Percentiles rank a stretch among this genome's conserved stretches.
Conservation (phyloP, 2,329 filamentous ascomycete genomes). For the Cylindrodendrum hubeiense region DNA sequence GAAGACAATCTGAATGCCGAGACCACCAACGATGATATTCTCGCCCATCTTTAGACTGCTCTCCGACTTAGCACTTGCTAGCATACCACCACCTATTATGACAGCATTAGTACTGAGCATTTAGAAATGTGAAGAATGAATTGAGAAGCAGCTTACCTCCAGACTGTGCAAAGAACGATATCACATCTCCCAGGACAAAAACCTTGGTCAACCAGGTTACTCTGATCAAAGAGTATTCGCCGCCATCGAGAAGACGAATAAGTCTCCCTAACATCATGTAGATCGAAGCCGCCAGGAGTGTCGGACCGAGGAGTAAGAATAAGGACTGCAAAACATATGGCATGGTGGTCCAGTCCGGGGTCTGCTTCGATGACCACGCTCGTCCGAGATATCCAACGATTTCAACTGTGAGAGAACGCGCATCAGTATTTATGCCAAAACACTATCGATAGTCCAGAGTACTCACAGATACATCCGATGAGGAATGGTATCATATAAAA, state of each 20-base stretch:
- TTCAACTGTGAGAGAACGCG: constrained; percentile 21
- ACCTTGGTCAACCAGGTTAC: constrained; percentile 13
- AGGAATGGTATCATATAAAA: not conserved
- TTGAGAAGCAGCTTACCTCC: constrained; percentile 19
- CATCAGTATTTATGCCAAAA: not conserved
- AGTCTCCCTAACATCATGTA: constrained; percentile 45
- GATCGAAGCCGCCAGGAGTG: constrained; percentile 55
- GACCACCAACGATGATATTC: constrained; percentile 61
- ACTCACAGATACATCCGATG: not conserved
- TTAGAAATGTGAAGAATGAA: not conserved
- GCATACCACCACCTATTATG: constrained; percentile 18
- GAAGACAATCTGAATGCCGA: constrained; percentile 65
- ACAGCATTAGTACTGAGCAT: not conserved
- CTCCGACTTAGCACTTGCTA: constrained; percentile 35
- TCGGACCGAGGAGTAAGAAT: constrained; percentile 50
- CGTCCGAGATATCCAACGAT: constrained; percentile 57
- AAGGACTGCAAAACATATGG: constrained; percentile 53
- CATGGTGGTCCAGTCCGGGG: constrained; percentile 45
- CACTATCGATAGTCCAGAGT: not conserved
- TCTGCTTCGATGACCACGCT: constrained; percentile 52
- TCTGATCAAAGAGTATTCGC: constrained; percentile 10
- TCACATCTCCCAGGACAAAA: constrained; percentile 53
- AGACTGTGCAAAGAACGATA: constrained; percentile 52
- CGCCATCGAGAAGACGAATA: constrained; percentile 14
- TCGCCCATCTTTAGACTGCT: constrained; percentile 46